Percentiles rank a stretch among this genome's conserved stretches.
phyloP scores from a whole-genome alignment of 768 basidiomycete genomes.

The Hirschioporus abietinus region DNA sequence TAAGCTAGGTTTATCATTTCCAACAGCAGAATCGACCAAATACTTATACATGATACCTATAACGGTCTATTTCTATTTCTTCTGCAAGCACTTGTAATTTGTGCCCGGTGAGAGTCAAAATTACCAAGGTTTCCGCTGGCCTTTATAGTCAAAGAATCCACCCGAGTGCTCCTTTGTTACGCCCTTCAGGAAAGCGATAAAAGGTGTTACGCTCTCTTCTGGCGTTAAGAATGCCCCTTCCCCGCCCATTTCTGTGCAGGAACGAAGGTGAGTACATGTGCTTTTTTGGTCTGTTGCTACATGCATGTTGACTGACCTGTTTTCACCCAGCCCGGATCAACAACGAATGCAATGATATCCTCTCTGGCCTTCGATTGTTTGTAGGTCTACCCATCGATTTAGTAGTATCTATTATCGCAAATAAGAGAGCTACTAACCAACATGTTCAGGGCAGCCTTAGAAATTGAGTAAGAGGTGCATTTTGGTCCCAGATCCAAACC shows the following conservation, averaged over 20 bases:
- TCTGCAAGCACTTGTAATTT: neutral
- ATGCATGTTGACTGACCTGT: constrained; percentile 25
- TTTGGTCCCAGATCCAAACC: constrained; percentile 23
- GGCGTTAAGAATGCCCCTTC: constrained; percentile 23
- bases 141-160: constrained; percentile 27
- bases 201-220: constrained; percentile 24
- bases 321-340: constrained; percentile 37
- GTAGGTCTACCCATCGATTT: constrained; percentile 26
- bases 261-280: neutral
- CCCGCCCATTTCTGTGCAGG: constrained; percentile 30
- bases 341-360: constrained; percentile 25
- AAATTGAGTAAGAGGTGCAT: constrained; percentile 30
- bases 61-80: neutral
- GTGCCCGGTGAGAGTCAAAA: neutral
- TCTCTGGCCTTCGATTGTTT: constrained; percentile 31
- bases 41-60: no score
- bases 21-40: no score
- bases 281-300: neutral
- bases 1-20: no score
- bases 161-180: constrained; percentile 25
- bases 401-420: constrained; percentile 15
- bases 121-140: constrained; percentile 28
- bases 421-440: constrained; percentile 22
- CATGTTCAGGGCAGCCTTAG: constrained; percentile 36
- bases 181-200: constrained; percentile 23